Base-by-base conservation (phyloP, 2,329 filamentous ascomycete species). In the Leptographium flavum region DNA sequence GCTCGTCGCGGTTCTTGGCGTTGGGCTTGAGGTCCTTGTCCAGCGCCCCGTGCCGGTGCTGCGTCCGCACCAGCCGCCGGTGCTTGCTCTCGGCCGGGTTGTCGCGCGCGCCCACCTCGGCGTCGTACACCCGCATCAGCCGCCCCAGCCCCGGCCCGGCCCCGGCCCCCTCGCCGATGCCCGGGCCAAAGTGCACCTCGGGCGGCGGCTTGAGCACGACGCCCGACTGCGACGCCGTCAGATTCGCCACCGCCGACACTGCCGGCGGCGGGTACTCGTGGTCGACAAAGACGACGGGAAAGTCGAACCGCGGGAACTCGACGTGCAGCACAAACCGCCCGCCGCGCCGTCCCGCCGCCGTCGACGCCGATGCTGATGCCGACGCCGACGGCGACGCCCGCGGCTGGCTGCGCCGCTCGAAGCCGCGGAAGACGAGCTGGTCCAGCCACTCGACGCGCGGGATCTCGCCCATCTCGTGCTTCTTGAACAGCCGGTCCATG, bases 381-480 rank as follows among this genome's bases (percentile, higher is more conserved):
- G 23, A 60, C 58, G n/a, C 42, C 42, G 11, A 14, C 17, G 74
- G 72, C 54, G 72, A 75, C 31, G 83, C 78, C 11, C 76, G 75
- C 55, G 79, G 71, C 3, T 78, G 59, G 21, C 81, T 76, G 47
- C 79, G 72, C 63, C 84, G 92, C 64, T 94, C 90, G 48, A 94
- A 81, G 43, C 83, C 83, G 35, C 90, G 80, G 59, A 94, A 98
- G 3, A 95, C 88, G 54, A 96, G 73, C 56, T 92, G 85, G 60
- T 98, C 92, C 37, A 98, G 74, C 93, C 92, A 98, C 55, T 93
- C 86, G 40, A 94, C 83, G 15, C 87, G 78, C 1, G 86, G 80
- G 23, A 98, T 90, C 59, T 98, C 92, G 17, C 87, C 88, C 83
- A 95, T 93, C 59, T 98, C 93, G 58, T 96, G 92, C 63, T 94